Conservation (phyloP, 2,329 filamentous ascomycete genomes). For the Coleophoma cylindrospora region DNA sequence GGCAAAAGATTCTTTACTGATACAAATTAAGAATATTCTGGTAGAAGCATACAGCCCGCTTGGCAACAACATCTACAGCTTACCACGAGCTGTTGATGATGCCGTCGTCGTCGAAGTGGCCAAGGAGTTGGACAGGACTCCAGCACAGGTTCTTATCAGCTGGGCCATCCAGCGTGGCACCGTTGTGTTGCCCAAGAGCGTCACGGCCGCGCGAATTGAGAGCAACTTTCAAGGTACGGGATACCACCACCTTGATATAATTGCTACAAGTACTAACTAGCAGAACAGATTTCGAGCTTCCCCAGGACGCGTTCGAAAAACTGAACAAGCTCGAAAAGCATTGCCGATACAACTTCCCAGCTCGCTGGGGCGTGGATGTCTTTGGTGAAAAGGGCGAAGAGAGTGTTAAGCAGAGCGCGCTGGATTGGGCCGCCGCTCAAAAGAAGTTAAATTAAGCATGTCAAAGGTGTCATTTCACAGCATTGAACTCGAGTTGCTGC, state of each 20-base stretch:
- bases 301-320: conserved; percentile 28
- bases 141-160: conserved; percentile 45
- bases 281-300: conserved; percentile 24
- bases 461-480: too few relatives aligned
- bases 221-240: conserved; percentile 30
- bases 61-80: conserved; percentile 44
- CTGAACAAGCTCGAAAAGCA: conserved; percentile 31
- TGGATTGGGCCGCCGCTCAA: conserved; percentile 26
- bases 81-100: conserved; percentile 41
- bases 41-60: conserved; percentile 61
- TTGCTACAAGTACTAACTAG: conserved; percentile 12
- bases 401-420: conserved; percentile 23
- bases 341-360: conserved; percentile 35
- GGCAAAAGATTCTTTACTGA: conserved; percentile 56
- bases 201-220: conserved; percentile 42
- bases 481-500: too few relatives aligned
- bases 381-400: conserved; percentile 33
- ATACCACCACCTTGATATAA: not conserved
- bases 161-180: conserved; percentile 49
- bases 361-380: conserved; percentile 32
- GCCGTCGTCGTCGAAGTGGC: conserved; percentile 44
- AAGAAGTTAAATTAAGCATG: conserved; percentile 10
- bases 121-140: conserved; percentile 41
- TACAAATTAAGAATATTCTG: conserved; percentile 53
- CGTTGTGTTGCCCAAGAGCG: conserved; percentile 46